A percentile compares a stretch with the other conserved stretches of the same genome.
Conservation (phyloP, 1,139 yeast genomes). For the Blastobotrys arbuscula region DNA sequence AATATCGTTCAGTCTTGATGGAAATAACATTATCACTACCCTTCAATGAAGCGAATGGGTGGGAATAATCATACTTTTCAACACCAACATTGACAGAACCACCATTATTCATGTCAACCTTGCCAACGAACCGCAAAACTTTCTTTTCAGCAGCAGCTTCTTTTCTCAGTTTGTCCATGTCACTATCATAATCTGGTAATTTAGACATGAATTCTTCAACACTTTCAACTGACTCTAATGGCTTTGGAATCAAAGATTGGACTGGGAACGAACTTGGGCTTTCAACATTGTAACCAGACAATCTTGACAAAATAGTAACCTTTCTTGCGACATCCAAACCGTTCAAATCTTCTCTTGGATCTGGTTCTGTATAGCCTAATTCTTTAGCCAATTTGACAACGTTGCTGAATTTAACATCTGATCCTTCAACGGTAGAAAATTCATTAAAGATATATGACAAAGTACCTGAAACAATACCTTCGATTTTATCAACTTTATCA, state of each 20-base stretch:
- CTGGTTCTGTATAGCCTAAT: slow-evolving; percentile 97
- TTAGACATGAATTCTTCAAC: slow-evolving; percentile 74
- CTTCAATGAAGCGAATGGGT: slow-evolving; percentile 91
- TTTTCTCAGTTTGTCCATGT: slow-evolving; percentile 67
- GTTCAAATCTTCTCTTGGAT: slow-evolving; percentile 96
- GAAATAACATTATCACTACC: slow-evolving; percentile 96
- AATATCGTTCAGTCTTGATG: slow-evolving; percentile 83
- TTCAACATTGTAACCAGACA: slow-evolving; percentile 77
- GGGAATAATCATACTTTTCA: slow-evolving; percentile 71
- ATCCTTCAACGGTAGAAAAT: slow-evolving; percentile 61
- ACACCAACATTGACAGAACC: slow-evolving; percentile 73
- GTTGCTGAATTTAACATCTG: slow-evolving; percentile 73
- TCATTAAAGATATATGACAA: slow-evolving; percentile 94
- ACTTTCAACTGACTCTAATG: slow-evolving; percentile 65
- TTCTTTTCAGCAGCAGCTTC: slow-evolving; percentile 79
- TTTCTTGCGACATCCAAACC: slow-evolving; percentile 98
- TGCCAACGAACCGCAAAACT: slow-evolving; percentile 90
- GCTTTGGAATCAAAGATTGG: slow-evolving; percentile 84
- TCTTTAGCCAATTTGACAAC: slow-evolving; percentile 82
- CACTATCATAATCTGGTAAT: slow-evolving; percentile 77
- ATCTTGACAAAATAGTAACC: slow-evolving; percentile 90
- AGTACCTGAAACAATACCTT: slow-evolving; percentile 96
- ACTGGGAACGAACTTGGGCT: slow-evolving; percentile 97
- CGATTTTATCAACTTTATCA: slow-evolving; percentile 82
- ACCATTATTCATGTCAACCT: slow-evolving; percentile 64